Percentiles rank a stretch among this genome's conserved stretches.
phyloP scores from a whole-genome alignment of 2,329 filamentous ascomycete species.

The Phymatotrichopsis omnivora region DNA sequence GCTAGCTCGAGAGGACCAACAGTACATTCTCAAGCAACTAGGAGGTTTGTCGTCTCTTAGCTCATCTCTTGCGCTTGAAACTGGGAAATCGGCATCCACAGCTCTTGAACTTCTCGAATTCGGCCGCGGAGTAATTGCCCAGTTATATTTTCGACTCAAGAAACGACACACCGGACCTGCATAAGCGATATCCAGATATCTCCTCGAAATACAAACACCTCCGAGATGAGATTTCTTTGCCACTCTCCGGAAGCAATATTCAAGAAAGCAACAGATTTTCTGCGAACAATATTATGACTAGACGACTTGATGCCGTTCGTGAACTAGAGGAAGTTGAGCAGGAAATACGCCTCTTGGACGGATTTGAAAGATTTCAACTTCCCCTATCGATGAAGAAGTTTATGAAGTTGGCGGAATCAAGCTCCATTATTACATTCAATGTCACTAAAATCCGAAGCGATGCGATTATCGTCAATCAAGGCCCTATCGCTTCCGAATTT shows the following conservation, averaged over 20 bases:
- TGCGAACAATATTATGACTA: too few species aligned
- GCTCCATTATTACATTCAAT: conserved; percentile 8
- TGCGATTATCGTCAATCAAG: conserved; percentile 6
- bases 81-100: conserved; percentile 9
- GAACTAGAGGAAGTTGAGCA: neutral
- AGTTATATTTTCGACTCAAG: conserved; percentile 20
- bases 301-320: neutral
- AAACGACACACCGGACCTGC: conserved; percentile 21
- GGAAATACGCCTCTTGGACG: neutral
- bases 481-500: neutral
- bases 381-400: neutral
- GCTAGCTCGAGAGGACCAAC: conserved; percentile 22
- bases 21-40: conserved; percentile 15
- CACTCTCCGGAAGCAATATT: too few species aligned
- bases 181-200: conserved; percentile 5
- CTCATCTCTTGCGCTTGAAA: conserved; percentile 16
- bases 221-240: neutral
- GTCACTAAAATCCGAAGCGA: conserved; percentile 10
- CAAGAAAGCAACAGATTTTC: neutral
- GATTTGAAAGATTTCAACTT: neutral
- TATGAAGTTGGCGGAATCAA: neutral
- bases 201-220: conserved; percentile 1
- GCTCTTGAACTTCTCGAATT: conserved; percentile 25
- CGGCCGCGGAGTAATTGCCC: conserved; percentile 26
- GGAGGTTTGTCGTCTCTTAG: conserved; percentile 21